Percentiles rank a stretch among this genome's conserved stretches.
Evolutionary conservation across 1,284 basidiomycete genomes (phyloP).

Genomic region (Melampsora americana): DNA sequence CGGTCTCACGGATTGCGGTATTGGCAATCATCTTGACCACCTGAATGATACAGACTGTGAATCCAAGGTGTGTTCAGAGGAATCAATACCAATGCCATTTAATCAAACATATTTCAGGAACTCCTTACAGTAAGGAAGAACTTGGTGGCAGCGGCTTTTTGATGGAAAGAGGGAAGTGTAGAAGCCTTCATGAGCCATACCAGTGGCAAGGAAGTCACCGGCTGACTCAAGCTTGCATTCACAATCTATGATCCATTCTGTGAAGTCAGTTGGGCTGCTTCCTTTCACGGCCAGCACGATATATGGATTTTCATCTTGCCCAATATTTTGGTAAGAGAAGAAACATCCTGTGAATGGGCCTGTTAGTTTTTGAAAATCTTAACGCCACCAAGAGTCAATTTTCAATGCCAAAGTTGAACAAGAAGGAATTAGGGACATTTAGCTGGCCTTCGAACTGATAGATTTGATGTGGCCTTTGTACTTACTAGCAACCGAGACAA

Average conservation of each 20-base stretch:
- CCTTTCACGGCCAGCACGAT: conserved; percentile 26
- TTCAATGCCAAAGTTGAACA: neutral
- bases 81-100: neutral
- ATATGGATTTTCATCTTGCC: conserved; percentile 10
- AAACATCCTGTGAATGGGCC: conserved; percentile 26
- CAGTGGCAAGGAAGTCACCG: conserved; percentile 16
- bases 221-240: conserved; percentile 1
- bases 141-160: neutral
- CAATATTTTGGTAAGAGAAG: conserved; percentile 6
- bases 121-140: conserved; percentile 21
- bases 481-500: conserved; percentile 26
- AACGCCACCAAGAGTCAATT: neutral
- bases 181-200: conserved; percentile 23
- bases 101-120: neutral
- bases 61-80: too few species aligned
- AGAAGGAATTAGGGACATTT: neutral
- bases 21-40: too few species aligned
- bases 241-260: conserved; percentile 23
- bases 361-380: conserved; percentile 11
- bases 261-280: conserved; percentile 1
- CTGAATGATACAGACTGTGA: too few species aligned
- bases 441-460: neutral
- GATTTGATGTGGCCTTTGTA: neutral
- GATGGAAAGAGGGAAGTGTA: conserved; percentile 22
- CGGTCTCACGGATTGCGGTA: too few species aligned